Percentiles rank a stretch among this genome's conserved stretches.
Conservation (phyloP, 352 stramenopile genomes). For the Hyaloperonospora brassicae region DNA sequence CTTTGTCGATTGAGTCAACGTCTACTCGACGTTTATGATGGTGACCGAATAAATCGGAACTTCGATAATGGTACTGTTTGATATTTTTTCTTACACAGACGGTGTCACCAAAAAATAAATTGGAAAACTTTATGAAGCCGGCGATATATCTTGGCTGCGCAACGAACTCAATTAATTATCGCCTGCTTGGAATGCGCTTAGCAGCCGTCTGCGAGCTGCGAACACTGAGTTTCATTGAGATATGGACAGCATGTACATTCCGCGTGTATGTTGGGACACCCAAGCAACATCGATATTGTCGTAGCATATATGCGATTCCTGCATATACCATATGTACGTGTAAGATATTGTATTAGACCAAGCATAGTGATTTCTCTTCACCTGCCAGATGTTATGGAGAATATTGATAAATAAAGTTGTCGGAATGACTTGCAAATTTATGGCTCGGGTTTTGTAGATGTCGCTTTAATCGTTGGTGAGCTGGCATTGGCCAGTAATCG, state of each 20-base stretch:
- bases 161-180: conserved; percentile 3
- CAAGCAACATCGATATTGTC: conserved; percentile 6
- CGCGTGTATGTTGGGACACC: conserved; percentile 6
- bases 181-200: conserved; percentile 4
- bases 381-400: not conserved
- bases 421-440: not conserved
- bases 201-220: conserved; percentile 2
- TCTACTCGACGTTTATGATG: conserved; percentile 8
- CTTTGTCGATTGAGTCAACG: conserved; percentile 2
- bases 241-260: conserved; percentile 6
- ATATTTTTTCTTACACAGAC: conserved; percentile 5
- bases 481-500: not conserved
- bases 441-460: conserved; percentile 1
- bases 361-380: not conserved
- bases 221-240: conserved; percentile 7
- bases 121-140: conserved; percentile 3
- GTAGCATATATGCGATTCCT: conserved; percentile 1
- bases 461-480: conserved; percentile 4
- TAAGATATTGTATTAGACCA: not conserved
- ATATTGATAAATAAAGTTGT: conserved; percentile 5
- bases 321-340: conserved; percentile 5
- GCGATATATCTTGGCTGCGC: conserved; percentile 4
- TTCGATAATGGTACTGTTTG: conserved; percentile 6
- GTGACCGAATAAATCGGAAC: not conserved
- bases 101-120: conserved; percentile 3